Evolutionary conservation across 106 monocot genomes (phyloP).

Genomic region (Hemerocallis citrina): DNA sequence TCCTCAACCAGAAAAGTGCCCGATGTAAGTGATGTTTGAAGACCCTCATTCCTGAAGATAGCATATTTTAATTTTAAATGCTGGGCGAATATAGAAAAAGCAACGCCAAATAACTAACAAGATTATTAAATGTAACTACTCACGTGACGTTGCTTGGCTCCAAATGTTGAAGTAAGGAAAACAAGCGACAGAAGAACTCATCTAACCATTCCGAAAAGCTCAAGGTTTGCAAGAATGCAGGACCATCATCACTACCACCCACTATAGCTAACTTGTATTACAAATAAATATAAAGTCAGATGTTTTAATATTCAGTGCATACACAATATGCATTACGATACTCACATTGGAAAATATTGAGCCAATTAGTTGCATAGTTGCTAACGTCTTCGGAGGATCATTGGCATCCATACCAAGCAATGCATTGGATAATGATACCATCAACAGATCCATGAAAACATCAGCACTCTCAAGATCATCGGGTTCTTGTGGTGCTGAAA

Average conservation of each 20-base stretch:
- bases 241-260: conserved; percentile 36
- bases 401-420: conserved; percentile 99
- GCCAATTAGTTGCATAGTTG: conserved; percentile 94
- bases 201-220: conserved; percentile 93
- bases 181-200: conserved; percentile 88
- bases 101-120: background rate
- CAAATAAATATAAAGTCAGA: conserved; percentile 7
- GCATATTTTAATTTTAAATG: conserved; percentile 1
- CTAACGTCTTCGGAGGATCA: conserved; percentile 98
- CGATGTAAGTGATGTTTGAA: conserved; percentile 47
- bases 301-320: background rate
- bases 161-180: conserved; percentile 90
- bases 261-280: conserved; percentile 47
- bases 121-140: conserved; percentile 18
- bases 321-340: background rate
- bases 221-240: conserved; percentile 43
- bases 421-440: conserved; percentile 76
- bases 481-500: conserved; percentile 19
- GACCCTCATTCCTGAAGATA: conserved; percentile 60
- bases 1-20: conserved; percentile 95
- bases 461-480: conserved; percentile 24
- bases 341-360: conserved; percentile 96
- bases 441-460: conserved; percentile 41
- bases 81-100: background rate
- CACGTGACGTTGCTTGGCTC: conserved; percentile 69